These are phyloP conservation scores for Acmispon strigosus DNA, from an alignment of 306 rosid species.

Conservation along the genomic window DNA sequence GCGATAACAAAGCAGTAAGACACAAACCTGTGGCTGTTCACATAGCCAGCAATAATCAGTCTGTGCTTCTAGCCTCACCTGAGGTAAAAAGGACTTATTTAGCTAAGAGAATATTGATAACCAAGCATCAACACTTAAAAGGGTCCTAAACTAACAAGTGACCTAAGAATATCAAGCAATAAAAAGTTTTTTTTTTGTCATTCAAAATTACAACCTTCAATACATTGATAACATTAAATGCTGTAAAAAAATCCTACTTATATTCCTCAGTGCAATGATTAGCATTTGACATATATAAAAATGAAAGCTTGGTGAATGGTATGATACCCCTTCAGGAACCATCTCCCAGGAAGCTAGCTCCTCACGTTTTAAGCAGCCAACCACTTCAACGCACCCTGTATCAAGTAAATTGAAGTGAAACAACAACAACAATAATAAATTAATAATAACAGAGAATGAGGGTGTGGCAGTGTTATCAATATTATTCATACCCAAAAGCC, in stretches of 20 bases:
- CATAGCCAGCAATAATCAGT: constrained; percentile 91
- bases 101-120: constrained; percentile 8
- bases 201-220: too few species aligned
- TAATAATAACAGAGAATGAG: background rate
- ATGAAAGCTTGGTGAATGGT: background rate
- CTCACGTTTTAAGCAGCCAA: constrained; percentile 71
- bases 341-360: constrained; percentile 75
- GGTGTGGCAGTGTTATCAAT: background rate
- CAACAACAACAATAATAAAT: background rate
- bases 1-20: background rate
- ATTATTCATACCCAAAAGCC: constrained; percentile 58
- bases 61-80: constrained; percentile 89
- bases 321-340: constrained; percentile 78
- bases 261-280: too few species aligned
- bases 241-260: too few species aligned
- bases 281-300: background rate
- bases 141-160: too few species aligned
- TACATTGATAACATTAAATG: too few species aligned
- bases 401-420: background rate
- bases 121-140: background rate
- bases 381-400: constrained; percentile 79
- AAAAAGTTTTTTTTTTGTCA: too few species aligned
- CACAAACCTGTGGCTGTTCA: constrained; percentile 74
- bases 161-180: too few species aligned
- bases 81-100: constrained; percentile 12